A percentile compares a stretch with the other conserved stretches of the same genome.
phyloP scores from a whole-genome alignment of 352 stramenopile genomes.

The Phytophthora citrophthora region DNA sequence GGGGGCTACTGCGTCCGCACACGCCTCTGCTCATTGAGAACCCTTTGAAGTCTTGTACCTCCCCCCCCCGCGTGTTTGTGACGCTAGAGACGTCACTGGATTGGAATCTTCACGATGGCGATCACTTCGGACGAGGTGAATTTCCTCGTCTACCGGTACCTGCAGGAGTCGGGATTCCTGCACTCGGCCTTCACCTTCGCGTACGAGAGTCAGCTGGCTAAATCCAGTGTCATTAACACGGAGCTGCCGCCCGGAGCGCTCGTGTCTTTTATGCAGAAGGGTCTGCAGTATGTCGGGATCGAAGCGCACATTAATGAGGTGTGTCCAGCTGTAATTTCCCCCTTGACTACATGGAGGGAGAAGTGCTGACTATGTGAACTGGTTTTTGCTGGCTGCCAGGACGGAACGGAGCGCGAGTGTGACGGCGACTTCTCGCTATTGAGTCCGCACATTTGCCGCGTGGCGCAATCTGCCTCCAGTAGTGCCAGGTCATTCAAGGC shows the following conservation, averaged over 20 bases:
- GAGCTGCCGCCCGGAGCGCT: slow-evolving; percentile 96
- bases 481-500: slow-evolving; percentile 65
- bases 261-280: slow-evolving; percentile 99
- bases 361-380: slow-evolving; percentile 2
- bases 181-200: slow-evolving; percentile 99
- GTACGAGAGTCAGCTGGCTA: slow-evolving; percentile 96
- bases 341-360: too few species aligned
- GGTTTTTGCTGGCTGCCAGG: slow-evolving; percentile 39
- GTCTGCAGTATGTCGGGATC: slow-evolving; percentile 94
- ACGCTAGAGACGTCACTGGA: background rate
- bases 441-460: slow-evolving; percentile 91
- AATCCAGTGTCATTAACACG: slow-evolving; percentile 92
- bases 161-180: slow-evolving; percentile 97
- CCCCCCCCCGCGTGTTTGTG: background rate
- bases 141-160: slow-evolving; percentile 98
- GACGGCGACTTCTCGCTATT: slow-evolving; percentile 92
- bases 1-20: slow-evolving; percentile 13
- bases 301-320: slow-evolving; percentile 92
- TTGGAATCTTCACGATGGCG: slow-evolving; percentile 59
- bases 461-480: slow-evolving; percentile 78
- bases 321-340: background rate
- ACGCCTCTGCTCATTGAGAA: slow-evolving; percentile 1
- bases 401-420: slow-evolving; percentile 87
- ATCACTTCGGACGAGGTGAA: slow-evolving; percentile 98
- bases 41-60: background rate